Conservation (phyloP, 768 basidiomycete species). For the Auriscalpium orientale region DNA sequence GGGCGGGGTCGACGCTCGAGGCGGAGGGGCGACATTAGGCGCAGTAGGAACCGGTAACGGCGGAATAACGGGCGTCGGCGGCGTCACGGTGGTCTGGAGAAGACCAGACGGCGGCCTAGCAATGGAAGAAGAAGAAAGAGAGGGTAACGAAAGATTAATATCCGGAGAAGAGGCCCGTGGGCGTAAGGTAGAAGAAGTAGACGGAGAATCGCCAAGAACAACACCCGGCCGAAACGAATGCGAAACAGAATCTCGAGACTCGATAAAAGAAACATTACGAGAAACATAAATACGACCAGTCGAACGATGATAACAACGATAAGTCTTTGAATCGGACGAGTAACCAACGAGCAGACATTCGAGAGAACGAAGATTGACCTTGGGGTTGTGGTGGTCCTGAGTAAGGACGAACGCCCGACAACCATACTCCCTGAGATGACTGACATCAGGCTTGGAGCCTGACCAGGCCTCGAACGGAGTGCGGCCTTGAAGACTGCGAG, state of each 20-base stretch:
- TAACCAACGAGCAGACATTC: conserved; percentile 22
- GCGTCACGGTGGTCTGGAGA: not conserved
- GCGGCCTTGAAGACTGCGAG: not conserved
- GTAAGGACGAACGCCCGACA: conserved; percentile 17
- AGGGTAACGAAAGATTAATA: not conserved
- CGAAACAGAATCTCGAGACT: not conserved
- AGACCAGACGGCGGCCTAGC: not conserved
- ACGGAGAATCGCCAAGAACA: not conserved
- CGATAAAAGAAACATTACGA: conserved; percentile 17
- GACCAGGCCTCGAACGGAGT: conserved; percentile 4
- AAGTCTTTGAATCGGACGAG: conserved; percentile 16
- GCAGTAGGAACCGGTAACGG: not conserved
- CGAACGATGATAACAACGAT: conserved; percentile 17
- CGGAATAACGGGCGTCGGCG: not conserved
- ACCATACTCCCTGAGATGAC: conserved; percentile 21
- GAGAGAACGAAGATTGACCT: conserved; percentile 12
- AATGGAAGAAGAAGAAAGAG: not conserved
- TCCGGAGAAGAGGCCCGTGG: not conserved
- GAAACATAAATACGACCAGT: conserved; percentile 6
- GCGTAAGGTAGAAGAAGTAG: not conserved
- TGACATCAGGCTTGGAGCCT: conserved; percentile 12
- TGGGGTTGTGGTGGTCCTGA: conserved; percentile 14
- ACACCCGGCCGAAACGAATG: not conserved
- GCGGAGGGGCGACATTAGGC: too few species aligned
- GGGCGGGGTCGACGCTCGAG: too few species aligned